These are phyloP conservation scores for Thelonectria olida DNA, from an alignment of 2,329 filamentous ascomycete species.

Conservation along the genomic window DNA sequence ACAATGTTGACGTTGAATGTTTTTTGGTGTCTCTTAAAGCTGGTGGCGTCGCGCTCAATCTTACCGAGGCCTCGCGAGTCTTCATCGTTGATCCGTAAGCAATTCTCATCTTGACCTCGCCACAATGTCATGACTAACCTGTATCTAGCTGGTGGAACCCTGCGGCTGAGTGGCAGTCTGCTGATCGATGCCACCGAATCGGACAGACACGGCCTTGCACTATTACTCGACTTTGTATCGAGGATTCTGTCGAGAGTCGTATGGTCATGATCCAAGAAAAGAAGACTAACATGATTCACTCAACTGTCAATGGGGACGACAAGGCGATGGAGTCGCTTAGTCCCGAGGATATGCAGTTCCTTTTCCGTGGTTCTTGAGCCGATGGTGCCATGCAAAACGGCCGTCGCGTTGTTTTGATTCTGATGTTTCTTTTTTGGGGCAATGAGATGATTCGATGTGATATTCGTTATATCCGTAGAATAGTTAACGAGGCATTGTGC, in stretches of 20 bases:
- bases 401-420: too few species aligned
- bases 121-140: constrained; percentile 30
- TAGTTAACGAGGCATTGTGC: too few species aligned
- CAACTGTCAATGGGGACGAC: constrained; percentile 94
- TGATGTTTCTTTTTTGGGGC: background rate
- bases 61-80: constrained; percentile 93
- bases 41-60: constrained; percentile 91
- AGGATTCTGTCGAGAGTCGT: constrained; percentile 94
- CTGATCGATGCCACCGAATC: constrained; percentile 93
- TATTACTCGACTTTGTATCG: constrained; percentile 93
- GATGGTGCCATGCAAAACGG: background rate
- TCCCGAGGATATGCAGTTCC: constrained; percentile 92
- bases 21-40: constrained; percentile 97
- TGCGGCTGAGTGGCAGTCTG: constrained; percentile 99
- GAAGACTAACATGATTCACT: constrained; percentile 98
- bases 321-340: constrained; percentile 90
- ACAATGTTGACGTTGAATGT: constrained; percentile 90
- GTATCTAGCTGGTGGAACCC: constrained; percentile 93
- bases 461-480: too few species aligned
- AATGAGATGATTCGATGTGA: background rate
- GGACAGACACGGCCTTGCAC: constrained; percentile 93
- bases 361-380: constrained; percentile 77
- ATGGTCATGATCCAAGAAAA: constrained; percentile 98
- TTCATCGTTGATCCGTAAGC: constrained; percentile 96
- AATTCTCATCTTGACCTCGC: background rate